Evolutionary conservation across 2,329 filamentous ascomycete species (phyloP).

Genomic region (Alternaria metachromatica): DNA sequence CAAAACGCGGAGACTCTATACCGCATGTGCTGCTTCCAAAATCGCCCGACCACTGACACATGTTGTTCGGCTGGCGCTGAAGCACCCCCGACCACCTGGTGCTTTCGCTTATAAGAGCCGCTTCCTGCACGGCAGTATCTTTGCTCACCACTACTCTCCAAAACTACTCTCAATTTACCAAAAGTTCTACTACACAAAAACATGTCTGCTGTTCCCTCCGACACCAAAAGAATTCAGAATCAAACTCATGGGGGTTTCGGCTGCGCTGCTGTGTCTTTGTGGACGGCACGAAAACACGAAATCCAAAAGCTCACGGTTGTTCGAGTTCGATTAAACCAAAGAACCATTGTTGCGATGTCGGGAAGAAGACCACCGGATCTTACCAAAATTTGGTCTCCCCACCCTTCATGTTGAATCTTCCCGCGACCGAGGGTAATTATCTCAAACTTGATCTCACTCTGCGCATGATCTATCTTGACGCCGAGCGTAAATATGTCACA

Average conservation of each 20-base stretch:
- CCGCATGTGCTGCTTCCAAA: neutral
- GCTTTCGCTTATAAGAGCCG: too few species aligned
- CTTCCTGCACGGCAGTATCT: neutral
- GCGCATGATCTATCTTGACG: neutral
- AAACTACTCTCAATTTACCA: too few species aligned
- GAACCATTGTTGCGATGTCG: neutral
- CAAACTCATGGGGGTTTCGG: too few species aligned
- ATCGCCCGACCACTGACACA: accelerated
- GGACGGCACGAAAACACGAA: neutral
- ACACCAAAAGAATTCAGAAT: too few species aligned
- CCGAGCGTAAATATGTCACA: neutral
- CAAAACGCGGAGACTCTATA: neutral
- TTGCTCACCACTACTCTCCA: neutral
- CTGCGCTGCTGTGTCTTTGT: neutral
- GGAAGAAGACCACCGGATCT: neutral
- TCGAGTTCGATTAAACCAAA: neutral
- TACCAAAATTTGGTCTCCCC: neutral
- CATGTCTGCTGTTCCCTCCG: neutral
- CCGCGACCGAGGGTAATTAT: accelerated
- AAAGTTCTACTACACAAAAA: too few species aligned
- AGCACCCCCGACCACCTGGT: neutral
- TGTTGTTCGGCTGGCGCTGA: neutral
- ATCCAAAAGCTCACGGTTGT: too few species aligned
- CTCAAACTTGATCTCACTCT: neutral
- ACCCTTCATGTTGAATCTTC: neutral